Evolutionary conservation across 108 stramenopile genomes (phyloP), one percentile per base, ranked within the genome.

Genomic region (Schizochytrium sp.): DNA sequence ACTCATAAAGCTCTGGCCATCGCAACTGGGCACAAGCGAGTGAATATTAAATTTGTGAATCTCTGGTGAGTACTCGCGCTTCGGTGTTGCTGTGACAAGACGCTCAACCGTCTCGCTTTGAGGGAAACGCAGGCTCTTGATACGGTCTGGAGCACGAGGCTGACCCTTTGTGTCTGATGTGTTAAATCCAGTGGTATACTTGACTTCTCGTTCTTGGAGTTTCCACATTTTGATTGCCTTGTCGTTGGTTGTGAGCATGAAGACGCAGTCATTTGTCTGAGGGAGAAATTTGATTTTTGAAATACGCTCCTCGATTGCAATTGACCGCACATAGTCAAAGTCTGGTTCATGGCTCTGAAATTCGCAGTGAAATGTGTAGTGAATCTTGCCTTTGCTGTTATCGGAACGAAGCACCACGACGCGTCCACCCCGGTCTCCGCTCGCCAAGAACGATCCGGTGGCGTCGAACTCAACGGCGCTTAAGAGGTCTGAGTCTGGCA

Each of bases 41-140:
- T 95, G 94, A 88, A 95, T 94, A 88, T 95, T 94, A 87, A 95
- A 95, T 13, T 94, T 87, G 76, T 95, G 95, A 28, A 94, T 94
- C 58, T 95, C 76, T 10, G 50, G 94, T 4, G 91, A 56, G 56
- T 87, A 95, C 3, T 87, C 76, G n/a, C 94, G 92, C 56, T 92
- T 92, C 3, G 60, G 73, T 46, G 56, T 55, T 28, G 94, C 92
- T 15, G 88, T 57, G 12, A 94, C 88, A 38, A 55, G 17, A 19
- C 42, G 49, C 28, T 91, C 93, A 3, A 61, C 47, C 10, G 89
- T 56, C 3, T 76, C 88, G 57, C 90, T 38, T 17, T 56, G 60
- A 3, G 93, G 93, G 17, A 93, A 10, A 12, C 28, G 46, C 49
- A 89, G 53, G 47, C 44, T 44, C 38, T 87, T 55, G 53, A 61